Evolutionary conservation across 176 grass and related monocot species (phyloP), one percentile per base, ranked within the genome.

Genomic region (Saccharum spontaneum): DNA sequence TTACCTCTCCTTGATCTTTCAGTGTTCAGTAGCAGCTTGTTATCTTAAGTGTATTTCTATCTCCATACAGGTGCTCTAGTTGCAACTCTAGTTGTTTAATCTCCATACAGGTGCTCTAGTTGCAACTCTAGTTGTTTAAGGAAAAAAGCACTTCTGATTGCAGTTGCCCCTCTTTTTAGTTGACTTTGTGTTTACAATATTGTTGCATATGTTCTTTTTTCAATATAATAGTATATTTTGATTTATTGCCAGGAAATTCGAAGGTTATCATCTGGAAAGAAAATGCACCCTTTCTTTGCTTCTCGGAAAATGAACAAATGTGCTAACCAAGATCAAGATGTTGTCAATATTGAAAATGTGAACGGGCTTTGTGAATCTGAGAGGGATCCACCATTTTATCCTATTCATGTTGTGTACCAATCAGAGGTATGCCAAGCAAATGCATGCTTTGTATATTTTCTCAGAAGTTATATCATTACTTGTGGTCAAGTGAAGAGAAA

Each of bases 211-310:
- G 52, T 83, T 75, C 17, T 77, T 76, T 44, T 69, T 37, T 20
- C 4, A 44, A 71, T 66, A 16, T 17, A 74, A 62, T 62, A 30
- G 14, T 38, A 64, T 75, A 66, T 43, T 82, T 83, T 87, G 22
- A 74, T 67, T 63, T 72, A 40, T 84, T 81, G 61, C 54, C 78
- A 98, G 96, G 96, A 95, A 95, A 98, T 90, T 82, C 87, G 73
- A 39, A 87, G 24, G 77, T 76, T 98, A 65, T 98, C 93, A 85
- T 85, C 77, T 76, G 91, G 93, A 83, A 95, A 95, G 93, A 90
- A 90, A 86, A 79, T 94, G 33, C 93, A 98, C 77, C 93, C 96
- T 20, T 95, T 95, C 87, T 98, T 95, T 80, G 74, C 89, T 80
- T 89, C 76, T 76, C 71, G 83, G 54, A 92, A 87, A 83, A 18